Base-by-base conservation (phyloP, 345 rosid species). In the Excoecaria agallocha region DNA sequence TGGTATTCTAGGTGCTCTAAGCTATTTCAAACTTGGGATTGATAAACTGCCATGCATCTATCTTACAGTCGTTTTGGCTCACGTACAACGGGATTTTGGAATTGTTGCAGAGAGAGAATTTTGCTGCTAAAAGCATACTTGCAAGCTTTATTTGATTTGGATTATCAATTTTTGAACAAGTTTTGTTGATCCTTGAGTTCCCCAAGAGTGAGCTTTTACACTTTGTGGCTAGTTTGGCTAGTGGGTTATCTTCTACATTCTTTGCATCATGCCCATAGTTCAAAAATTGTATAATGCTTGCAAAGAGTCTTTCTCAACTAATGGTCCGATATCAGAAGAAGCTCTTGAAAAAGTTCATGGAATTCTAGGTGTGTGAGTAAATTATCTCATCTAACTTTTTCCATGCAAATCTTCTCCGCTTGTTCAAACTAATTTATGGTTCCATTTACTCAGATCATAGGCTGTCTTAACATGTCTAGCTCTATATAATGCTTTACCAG, bases 241-340 rank as follows among this genome's bases (percentile, higher is more conserved):
- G 70, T 58, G 60, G 73, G 55, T 50, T 69, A 38, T 39, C 13
- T 50, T 25, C 66, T 60, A 17, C 25, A 50, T 62, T 74, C 16
- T 72, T 71, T 20, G 73, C 78, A 77, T 77, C 77, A 75, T 74
- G 77, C 77, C 77, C 39, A 70, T 65, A 22, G 77, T 74, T 52
- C 96, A 90, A 85, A 89, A 92, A 76, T 90, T 93, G 68, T 95
- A 84, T 81, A 85, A 87, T 71, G 78, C 90, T 77, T 93, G 98
- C 88, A 89, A 56, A 73, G 84, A 89, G 10, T 85, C 97, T 0
- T 90, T 90, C 85, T 84, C 96, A 3, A 81, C 89, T 3, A 79
- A 82, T 70, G 96, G 98, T 45, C 97, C 94, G 1, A 79, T 84
- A 22, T 82, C 97, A 3, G 90, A 95, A 7, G 98, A 95, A 81